Evolutionary conservation across 1,284 basidiomycete genomes (phyloP), one percentile per base, ranked within the genome.

Genomic region (Takashimella tepidaria): DNA sequence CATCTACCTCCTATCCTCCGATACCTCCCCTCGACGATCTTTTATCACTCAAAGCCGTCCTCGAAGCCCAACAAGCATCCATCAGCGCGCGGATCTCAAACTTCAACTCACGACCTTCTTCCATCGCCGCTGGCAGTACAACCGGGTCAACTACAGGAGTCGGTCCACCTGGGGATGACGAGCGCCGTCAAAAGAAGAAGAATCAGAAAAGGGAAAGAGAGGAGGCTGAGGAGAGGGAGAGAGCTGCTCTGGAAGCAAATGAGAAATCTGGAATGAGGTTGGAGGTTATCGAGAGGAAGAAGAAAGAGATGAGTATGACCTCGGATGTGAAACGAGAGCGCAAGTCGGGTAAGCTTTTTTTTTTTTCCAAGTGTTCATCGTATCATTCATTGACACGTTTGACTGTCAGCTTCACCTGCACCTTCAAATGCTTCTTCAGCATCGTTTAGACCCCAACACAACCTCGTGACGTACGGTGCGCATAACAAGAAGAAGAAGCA

Each of bases 401-500:
- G 4, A 50, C 41, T 5, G n/a, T 13, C 50, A 64, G 69, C 62
- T 23, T 70, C 69, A 0, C 71, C 73, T n/a, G 68, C 68, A 3
- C 69, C 68, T 5, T 70, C 66, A 4, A 69, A 70, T 50, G 65
- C 66, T 3, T 73, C 69, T 2, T 62, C 64, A 8, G 56, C 62
- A 3, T 65, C 64, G 1, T 66, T 67, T 50, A 54, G 59, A 43
- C 66, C 66, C 8, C 46, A 50, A 23, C 59, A 51, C 12, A 23
- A 19, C 12, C 53, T 53, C 42, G 53, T 64, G n/a, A 69, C 69
- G 23, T 70, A 73, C 51, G 68, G 62, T 16, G 55, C 59, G 25
- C 62, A 84, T 76, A 83, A 84, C 70, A 89, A 88, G 79, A 88
- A 89, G 77, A 89, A 90, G 77, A 89, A 89, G 68, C 84, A 86